Conservation (phyloP, 2,329 filamentous ascomycete species). For the Ceratocystis diversiconidia region DNA sequence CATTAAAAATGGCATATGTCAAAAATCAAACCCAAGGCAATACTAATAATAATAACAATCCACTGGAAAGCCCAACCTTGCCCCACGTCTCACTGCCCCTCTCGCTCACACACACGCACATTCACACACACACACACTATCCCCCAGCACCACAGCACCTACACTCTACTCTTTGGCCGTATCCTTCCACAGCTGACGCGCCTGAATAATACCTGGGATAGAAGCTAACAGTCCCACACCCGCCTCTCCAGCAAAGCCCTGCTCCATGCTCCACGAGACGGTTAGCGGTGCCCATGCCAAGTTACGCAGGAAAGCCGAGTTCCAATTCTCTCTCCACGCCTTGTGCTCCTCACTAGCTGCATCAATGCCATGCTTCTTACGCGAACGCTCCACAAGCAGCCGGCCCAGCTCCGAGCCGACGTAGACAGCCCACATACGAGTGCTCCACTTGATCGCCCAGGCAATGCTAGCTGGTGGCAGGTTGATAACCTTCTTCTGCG, state of each 20-base stretch:
- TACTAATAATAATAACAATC: not conserved
- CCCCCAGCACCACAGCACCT: too few species aligned
- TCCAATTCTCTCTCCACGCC: conserved; percentile 40
- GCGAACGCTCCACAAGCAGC: conserved; percentile 37
- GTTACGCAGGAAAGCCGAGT: conserved; percentile 54
- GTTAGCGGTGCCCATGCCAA: conserved; percentile 69
- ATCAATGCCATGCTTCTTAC: conserved; percentile 27
- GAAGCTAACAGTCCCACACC: conserved; percentile 25
- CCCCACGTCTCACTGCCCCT: not conserved
- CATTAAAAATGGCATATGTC: not conserved
- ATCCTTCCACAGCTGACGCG: conserved; percentile 28
- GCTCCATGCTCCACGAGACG: conserved; percentile 64
- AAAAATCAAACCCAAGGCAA: not conserved
- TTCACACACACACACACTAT: too few species aligned
- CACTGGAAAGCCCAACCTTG: not conserved
- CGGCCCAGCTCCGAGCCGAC: conserved; percentile 61
- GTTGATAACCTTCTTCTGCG: conserved; percentile 54
- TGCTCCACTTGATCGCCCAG: conserved; percentile 56
- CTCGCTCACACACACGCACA: not conserved
- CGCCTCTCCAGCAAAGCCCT: conserved; percentile 34
- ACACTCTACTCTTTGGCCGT: conserved; percentile 20
- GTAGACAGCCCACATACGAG: conserved; percentile 66
- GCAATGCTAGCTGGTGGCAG: conserved; percentile 42
- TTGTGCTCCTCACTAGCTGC: conserved; percentile 28
- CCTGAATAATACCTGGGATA: conserved; percentile 29